These are phyloP conservation scores for Cyclotella sp. DNA, from an alignment of 108 stramenopile genomes.

Conservation along the genomic window DNA sequence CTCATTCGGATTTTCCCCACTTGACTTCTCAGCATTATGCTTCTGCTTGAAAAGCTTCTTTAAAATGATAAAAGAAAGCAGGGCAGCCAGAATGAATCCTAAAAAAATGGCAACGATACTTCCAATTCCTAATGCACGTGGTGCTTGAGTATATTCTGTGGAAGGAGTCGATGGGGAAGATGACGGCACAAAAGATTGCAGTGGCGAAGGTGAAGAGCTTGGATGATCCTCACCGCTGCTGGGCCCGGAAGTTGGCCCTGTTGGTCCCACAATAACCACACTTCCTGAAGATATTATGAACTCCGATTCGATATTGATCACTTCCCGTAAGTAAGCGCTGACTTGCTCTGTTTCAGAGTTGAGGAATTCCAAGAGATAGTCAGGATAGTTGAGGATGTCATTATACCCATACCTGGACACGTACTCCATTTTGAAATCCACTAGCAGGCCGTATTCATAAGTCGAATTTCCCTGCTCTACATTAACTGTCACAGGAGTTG, in stretches of 20 bases:
- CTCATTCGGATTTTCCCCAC: no score
- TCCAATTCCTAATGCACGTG: neutral
- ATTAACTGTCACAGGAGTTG: neutral
- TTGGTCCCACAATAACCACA: neutral
- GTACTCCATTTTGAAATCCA: constrained; percentile 25
- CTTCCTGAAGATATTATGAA: neutral
- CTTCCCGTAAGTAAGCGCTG: neutral
- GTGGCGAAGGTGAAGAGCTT: neutral
- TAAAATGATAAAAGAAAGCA: neutral
- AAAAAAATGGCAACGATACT: neutral
- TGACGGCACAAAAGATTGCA: neutral
- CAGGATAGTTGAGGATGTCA: constrained; percentile 16
- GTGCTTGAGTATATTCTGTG: neutral
- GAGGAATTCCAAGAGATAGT: constrained; percentile 14
- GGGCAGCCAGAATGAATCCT: neutral
- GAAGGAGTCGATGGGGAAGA: neutral
- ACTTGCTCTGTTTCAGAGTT: constrained; percentile 1
- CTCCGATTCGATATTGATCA: neutral
- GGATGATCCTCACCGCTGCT: no score
- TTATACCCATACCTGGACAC: constrained; percentile 24
- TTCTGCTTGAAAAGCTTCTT: neutral
- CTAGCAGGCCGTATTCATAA: constrained; percentile 6
- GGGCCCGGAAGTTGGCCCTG: neutral
- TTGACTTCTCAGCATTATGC: neutral
- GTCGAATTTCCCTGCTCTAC: neutral